Base-by-base conservation (phyloP, 2,329 filamentous ascomycete genomes). In the Aspergillus niger region DNA sequence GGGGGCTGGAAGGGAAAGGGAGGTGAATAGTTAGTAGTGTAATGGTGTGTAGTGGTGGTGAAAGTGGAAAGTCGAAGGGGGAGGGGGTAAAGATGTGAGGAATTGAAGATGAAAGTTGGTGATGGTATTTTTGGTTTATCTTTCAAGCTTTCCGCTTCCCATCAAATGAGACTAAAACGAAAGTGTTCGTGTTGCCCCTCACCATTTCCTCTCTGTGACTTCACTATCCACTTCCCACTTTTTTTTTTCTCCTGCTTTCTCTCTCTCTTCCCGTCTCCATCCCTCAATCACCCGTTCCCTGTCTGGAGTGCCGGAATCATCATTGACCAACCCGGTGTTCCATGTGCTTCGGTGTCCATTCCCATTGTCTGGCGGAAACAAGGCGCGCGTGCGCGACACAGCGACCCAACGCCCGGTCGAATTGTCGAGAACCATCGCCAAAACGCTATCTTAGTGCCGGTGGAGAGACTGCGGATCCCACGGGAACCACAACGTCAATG, bases 381-480 rank as follows among this genome's bases (percentile, higher is more conserved):
- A 44, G 22, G 17, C 24, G 48, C 30, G 56, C 47, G 36, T 36
- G 28, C 48, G 48, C 24, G 47, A 50, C 47, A 26, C 24, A 32
- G 47, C 28, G 30, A 55, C 24, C 41, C 28, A 30, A 60, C 58
- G 38, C 52, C 24, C 32, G 43, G 52, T 60, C 52, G 58, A 60
- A 60, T 52, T 59, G 57, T 55, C 57, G 43, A 48, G 57, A 60
- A 55, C 44, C 55, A 54, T 61, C 59, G 50, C 39, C 55, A 39
- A 13, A 57, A 60, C 49, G 58, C 51, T 58, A 52, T 58, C 54
- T 59, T 62, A 57, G 60, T 49, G 55, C 50, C 32, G 59, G 55
- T 61, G 59, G 55, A 61, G 43, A 50, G 47, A 26, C 50, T 48
- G 61, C 59, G 61, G 61, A 59, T 63, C 58, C 58, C 26, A 55